A percentile compares a stretch with the other conserved stretches of the same genome.
Evolutionary conservation across 2,329 filamentous ascomycete species (phyloP).

Genomic region (Trichoderma asperellum): DNA sequence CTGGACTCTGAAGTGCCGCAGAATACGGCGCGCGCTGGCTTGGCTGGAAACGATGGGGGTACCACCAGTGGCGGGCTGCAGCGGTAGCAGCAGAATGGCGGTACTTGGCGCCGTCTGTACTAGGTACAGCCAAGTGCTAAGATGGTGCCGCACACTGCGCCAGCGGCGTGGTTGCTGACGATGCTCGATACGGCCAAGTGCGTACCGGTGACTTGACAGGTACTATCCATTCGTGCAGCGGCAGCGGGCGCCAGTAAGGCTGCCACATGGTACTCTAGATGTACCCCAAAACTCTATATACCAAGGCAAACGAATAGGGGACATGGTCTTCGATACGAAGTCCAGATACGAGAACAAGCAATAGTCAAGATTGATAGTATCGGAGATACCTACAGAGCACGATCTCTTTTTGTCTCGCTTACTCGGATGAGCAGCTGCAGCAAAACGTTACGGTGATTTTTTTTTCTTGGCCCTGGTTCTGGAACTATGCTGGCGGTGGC

Average conservation of each 20-base stretch:
- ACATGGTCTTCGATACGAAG: not conserved
- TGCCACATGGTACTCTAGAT: not conserved
- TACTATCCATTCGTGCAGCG: not conserved
- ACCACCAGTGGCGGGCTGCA: not conserved
- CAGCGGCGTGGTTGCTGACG: constrained; percentile 15
- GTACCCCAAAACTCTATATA: not conserved
- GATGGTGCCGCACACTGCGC: constrained; percentile 5
- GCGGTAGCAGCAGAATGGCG: not conserved
- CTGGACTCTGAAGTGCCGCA: not conserved
- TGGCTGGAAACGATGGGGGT: constrained; percentile 12
- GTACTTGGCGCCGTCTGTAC: not conserved
- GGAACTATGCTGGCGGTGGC: constrained; percentile 4
- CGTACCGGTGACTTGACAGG: constrained; percentile 18
- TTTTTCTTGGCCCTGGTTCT: constrained; percentile 7
- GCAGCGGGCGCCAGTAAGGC: not conserved
- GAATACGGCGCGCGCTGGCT: not conserved
- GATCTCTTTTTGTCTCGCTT: not conserved
- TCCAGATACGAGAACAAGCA: not conserved
- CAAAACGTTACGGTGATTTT: constrained; percentile 1
- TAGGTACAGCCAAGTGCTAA: not conserved
- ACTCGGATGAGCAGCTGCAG: not conserved
- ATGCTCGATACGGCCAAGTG: constrained; percentile 22
- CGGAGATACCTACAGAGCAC: not conserved
- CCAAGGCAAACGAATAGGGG: not conserved
- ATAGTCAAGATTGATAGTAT: not conserved